These are phyloP conservation scores for Candida coquimbonensis DNA, from an alignment of 805 yeast species.

Conservation along the genomic window DNA sequence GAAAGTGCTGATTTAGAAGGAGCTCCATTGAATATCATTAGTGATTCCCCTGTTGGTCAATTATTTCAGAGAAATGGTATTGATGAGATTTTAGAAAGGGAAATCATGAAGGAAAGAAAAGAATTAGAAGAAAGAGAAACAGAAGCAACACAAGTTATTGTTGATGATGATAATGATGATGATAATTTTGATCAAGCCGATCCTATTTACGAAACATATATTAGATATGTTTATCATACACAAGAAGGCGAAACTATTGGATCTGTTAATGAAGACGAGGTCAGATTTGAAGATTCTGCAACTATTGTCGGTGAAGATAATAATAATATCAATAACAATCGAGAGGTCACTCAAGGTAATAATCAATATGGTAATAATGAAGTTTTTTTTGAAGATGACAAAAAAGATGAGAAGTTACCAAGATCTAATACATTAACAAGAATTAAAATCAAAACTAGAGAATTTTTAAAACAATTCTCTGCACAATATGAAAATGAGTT, in stretches of 20 bases:
- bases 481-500: slow-evolving; percentile 5
- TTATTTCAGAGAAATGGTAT: background rate
- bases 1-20: slow-evolving; percentile 6
- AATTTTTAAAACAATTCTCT: slow-evolving; percentile 3
- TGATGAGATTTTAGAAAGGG: slow-evolving; percentile 4
- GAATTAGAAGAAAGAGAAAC: background rate
- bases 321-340: background rate
- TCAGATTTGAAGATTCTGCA: slow-evolving; percentile 3
- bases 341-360: background rate
- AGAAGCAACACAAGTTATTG: no score
- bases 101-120: background rate
- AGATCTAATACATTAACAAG: slow-evolving; percentile 6
- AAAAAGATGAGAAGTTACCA: background rate
- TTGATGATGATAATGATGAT: background rate
- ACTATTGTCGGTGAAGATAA: slow-evolving; percentile 5
- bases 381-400: background rate
- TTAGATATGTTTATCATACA: slow-evolving; percentile 4
- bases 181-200: slow-evolving; percentile 2
- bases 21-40: slow-evolving; percentile 6
- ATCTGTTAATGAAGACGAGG: slow-evolving; percentile 1
- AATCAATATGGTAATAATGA: background rate
- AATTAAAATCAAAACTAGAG: slow-evolving; percentile 6
- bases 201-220: slow-evolving; percentile 11
- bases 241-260: slow-evolving; percentile 3
- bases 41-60: slow-evolving; percentile 8